Conservation (phyloP, 768 basidiomycete genomes). For the Lepiota venenata region DNA sequence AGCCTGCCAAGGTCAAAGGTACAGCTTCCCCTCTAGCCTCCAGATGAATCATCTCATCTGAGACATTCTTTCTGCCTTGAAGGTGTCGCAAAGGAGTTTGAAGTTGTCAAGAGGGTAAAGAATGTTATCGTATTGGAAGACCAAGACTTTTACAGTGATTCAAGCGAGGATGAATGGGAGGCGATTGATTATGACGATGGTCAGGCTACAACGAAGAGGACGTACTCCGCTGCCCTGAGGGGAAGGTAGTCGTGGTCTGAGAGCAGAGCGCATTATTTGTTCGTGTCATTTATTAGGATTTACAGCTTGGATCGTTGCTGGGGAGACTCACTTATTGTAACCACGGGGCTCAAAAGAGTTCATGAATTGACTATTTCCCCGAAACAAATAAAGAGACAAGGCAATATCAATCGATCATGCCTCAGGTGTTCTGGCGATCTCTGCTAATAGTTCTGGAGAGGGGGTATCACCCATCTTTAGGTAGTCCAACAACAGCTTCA, state of each 20-base stretch:
- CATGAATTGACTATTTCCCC: too few species aligned
- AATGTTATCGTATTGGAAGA: constrained; percentile 9
- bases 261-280: too few species aligned
- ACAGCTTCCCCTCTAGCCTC: background rate
- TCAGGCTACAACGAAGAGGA: background rate
- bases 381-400: too few species aligned
- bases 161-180: constrained; percentile 7
- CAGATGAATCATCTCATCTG: background rate
- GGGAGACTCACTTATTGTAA: too few species aligned
- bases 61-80: background rate
- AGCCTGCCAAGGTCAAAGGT: constrained; percentile 11
- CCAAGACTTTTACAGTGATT: background rate
- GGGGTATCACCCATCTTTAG: too few species aligned
- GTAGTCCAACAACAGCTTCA: too few species aligned
- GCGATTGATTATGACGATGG: background rate
- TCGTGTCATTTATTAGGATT: too few species aligned
- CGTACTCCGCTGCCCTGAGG: constrained; percentile 7
- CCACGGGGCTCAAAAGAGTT: too few species aligned
- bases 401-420: too few species aligned
- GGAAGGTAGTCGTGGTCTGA: background rate
- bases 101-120: constrained; percentile 3
- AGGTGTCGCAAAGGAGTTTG: constrained; percentile 9
- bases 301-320: too few species aligned
- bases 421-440: too few species aligned
- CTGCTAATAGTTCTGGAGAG: too few species aligned